These are phyloP conservation scores for Arthrobotrys entomopaga DNA, from an alignment of 2,329 filamentous ascomycete species.

Conservation along the genomic window DNA sequence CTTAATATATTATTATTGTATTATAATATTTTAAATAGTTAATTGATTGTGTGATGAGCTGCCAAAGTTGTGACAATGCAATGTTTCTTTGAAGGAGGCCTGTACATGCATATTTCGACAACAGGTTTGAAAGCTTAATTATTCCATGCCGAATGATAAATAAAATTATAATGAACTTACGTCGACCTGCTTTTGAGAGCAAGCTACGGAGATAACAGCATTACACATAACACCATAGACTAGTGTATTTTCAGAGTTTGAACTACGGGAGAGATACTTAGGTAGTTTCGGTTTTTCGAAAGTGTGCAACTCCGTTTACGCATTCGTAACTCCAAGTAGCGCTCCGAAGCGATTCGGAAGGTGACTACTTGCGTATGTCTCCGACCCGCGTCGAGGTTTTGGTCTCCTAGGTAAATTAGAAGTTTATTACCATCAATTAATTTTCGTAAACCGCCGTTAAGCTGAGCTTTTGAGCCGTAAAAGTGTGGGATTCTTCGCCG, in stretches of 20 bases:
- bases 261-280: background rate
- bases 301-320: no score
- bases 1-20: no score
- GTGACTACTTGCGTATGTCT: constrained; percentile 20
- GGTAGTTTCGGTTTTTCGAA: background rate
- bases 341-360: constrained; percentile 51
- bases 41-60: no score
- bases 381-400: background rate
- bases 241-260: background rate
- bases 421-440: background rate
- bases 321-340: constrained; percentile 17
- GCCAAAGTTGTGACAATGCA: no score
- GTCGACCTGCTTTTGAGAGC: no score
- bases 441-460: background rate
- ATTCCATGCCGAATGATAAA: no score
- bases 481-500: background rate
- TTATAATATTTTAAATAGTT: no score
- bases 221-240: background rate
- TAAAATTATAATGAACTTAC: no score
- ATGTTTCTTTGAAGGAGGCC: no score
- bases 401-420: background rate
- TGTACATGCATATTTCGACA: no score
- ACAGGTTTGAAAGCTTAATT: no score
- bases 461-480: background rate
- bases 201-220: no score